Conservation (phyloP, 805 yeast species). For the Barnettozyma sucrosica region DNA sequence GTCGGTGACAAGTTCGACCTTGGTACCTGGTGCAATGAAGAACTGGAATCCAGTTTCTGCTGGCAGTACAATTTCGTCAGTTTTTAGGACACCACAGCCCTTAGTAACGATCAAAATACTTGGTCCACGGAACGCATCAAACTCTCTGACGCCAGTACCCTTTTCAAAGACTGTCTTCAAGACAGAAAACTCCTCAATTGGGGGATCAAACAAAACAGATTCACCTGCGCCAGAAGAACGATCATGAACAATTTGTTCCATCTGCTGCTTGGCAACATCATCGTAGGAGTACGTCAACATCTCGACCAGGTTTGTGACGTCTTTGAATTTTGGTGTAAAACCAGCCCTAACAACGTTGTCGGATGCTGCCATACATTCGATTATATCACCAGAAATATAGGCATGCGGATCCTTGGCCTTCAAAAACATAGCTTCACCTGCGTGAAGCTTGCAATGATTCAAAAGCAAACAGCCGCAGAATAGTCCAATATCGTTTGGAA, state of each 20-base stretch:
- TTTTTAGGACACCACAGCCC: slow-evolving; percentile 63
- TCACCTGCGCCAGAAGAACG: slow-evolving; percentile 64
- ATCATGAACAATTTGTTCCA: slow-evolving; percentile 48
- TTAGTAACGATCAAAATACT: slow-evolving; percentile 79
- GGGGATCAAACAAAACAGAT: slow-evolving; percentile 80
- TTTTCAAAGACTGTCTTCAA: slow-evolving; percentile 65
- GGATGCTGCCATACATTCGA: slow-evolving; percentile 99
- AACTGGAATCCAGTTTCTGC: slow-evolving; percentile 73
- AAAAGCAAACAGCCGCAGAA: slow-evolving; percentile 93
- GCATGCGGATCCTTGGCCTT: slow-evolving; percentile 99
- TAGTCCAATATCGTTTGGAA: slow-evolving; percentile 89
- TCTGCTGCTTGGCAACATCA: slow-evolving; percentile 88
- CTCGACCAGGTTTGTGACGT: slow-evolving; percentile 79
- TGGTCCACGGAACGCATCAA: slow-evolving; percentile 74
- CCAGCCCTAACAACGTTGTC: slow-evolving; percentile 99
- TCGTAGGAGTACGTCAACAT: slow-evolving; percentile 89
- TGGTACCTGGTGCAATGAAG: slow-evolving; percentile 76
- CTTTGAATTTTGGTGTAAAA: slow-evolving; percentile 98
- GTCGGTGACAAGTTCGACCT: slow-evolving; percentile 51
- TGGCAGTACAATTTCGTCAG: slow-evolving; percentile 34
- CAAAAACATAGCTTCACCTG: slow-evolving; percentile 95
- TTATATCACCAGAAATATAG: slow-evolving; percentile 92
- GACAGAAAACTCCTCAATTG: slow-evolving; percentile 95
- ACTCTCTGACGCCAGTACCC: slow-evolving; percentile 44
- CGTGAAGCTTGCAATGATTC: slow-evolving; percentile 74